Base-by-base conservation (phyloP, 2,329 filamentous ascomycete genomes). In the Fusarium avenaceum region DNA sequence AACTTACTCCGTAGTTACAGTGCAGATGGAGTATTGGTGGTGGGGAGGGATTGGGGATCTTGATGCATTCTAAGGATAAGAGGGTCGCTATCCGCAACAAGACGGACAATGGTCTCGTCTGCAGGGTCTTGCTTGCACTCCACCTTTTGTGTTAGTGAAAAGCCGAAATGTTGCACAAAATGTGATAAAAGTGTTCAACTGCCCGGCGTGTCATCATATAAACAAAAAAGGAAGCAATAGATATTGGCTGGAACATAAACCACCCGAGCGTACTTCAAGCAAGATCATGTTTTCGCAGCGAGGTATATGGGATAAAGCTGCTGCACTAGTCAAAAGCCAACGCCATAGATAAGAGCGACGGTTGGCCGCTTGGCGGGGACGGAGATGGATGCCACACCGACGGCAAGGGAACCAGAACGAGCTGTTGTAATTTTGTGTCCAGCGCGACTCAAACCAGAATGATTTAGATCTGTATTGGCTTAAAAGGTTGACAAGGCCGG, bases 401-500 rank as follows among this genome's bases (percentile, higher is more conserved):
- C 39, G 35, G 43, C 53, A 60, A 40, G 50, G 20, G 39, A 54
- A 53, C 39, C 43, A 57, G 63, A 15, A 20, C 20, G 48, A 65
- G 43, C 57, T 49, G 43, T 35, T 50, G 49, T n/a, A 44, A 42
- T 46, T 32, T 49, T 55, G 55, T 57, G 49, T 45, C 52, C 52
- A 54, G 48, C 48, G 51, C 50, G 39, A 42, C 42, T 67, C 45
- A 42, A 47, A 47, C 39, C 8, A 38, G n/a, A n/a, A 10, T 38
- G 42, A 51, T 58, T 65, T 57, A 47, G 17, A 52, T 59, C 30
- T 52, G 35, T 22, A 46, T 55, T 70, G 69, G 35, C n/a, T 38
- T n/a, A 10, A 33, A 14, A 33, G 55, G 63, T 74, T 57, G 58
- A 61, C 55, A 69, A 60, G 38, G 61, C 59, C 57, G 47, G 28